Conservation (phyloP, 768 basidiomycete species). For the Heimioporus sp. region DNA sequence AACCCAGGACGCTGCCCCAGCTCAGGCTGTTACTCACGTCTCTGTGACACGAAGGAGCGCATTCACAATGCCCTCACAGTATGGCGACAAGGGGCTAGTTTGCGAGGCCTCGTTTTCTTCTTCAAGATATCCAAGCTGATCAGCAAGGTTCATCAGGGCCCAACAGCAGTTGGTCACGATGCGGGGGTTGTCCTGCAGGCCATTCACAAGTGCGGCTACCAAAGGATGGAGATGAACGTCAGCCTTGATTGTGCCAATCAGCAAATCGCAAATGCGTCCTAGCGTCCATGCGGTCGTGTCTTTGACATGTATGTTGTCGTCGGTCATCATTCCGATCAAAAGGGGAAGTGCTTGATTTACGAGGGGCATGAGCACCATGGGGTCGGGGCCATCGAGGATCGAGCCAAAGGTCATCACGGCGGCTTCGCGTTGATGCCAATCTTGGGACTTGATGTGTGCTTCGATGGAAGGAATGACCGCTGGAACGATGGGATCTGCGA, state of each 20-base stretch:
- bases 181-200: conserved; percentile 76
- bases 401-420: conserved; percentile 99
- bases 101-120: conserved; percentile 52
- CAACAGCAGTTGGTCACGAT: conserved; percentile 95
- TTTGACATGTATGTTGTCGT: conserved; percentile 81
- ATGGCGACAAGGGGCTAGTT: conserved; percentile 76
- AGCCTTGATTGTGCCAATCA: conserved; percentile 83
- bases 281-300: conserved; percentile 99
- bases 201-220: conserved; percentile 77
- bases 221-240: conserved; percentile 85
- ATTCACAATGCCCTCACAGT: conserved; percentile 83
- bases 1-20: background rate
- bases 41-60: conserved; percentile 87
- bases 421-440: conserved; percentile 96
- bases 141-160: conserved; percentile 93
- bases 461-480: conserved; percentile 98
- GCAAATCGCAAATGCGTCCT: conserved; percentile 88
- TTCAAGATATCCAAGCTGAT: conserved; percentile 78
- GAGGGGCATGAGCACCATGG: conserved; percentile 80
- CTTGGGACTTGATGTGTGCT: conserved; percentile 84
- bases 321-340: conserved; percentile 94
- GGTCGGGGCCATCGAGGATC: conserved; percentile 95
- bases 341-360: conserved; percentile 93
- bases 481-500: conserved; percentile 87
- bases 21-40: conserved; percentile 48